These are phyloP conservation scores for Lojkania enalia DNA, from an alignment of 2,329 filamentous ascomycete genomes.

Conservation along the genomic window DNA sequence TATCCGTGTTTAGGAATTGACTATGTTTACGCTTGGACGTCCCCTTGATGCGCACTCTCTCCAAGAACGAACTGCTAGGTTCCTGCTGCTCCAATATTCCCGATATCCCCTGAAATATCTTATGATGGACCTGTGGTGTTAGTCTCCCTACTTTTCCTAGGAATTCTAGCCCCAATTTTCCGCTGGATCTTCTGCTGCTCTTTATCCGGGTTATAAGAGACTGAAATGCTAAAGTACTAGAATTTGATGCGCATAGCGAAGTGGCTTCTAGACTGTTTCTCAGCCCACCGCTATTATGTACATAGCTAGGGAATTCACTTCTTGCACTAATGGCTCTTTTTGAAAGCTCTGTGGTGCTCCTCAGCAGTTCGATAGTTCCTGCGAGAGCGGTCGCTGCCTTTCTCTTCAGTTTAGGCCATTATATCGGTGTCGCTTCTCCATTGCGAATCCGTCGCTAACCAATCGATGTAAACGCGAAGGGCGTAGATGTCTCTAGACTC, in stretches of 20 bases:
- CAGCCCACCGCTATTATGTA: constrained; percentile 6
- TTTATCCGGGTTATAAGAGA: constrained; percentile 16
- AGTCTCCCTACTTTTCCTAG: constrained; percentile 16
- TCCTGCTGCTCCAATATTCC: background rate
- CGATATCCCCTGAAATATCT: constrained; percentile 2
- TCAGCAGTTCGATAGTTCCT: constrained; percentile 10
- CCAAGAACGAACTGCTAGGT: constrained; percentile 20
- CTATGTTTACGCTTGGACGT: constrained; percentile 26
- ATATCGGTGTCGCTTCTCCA: constrained; percentile 6
- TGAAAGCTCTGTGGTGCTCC: constrained; percentile 19
- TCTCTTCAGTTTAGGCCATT: constrained; percentile 15
- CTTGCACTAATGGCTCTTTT: constrained; percentile 34
- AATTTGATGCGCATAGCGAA: constrained; percentile 8
- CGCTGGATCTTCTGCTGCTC: constrained; percentile 13
- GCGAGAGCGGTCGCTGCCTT: constrained; percentile 29
- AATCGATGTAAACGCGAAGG: too few species aligned
- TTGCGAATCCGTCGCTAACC: too few species aligned
- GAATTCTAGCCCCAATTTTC: constrained; percentile 14
- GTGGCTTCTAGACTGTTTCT: constrained; percentile 9
- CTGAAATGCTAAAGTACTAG: constrained; percentile 6
- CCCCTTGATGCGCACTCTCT: constrained; percentile 27
- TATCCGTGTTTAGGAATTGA: constrained; percentile 25
- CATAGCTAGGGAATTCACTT: constrained; percentile 9
- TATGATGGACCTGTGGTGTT: constrained; percentile 2
- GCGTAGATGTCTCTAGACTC: background rate